Percentiles rank a stretch among this genome's conserved stretches.
Evolutionary conservation across 495 filamentous ascomycete genomes (phyloP).

Genomic region (Talaromyces nanjingensis): DNA sequence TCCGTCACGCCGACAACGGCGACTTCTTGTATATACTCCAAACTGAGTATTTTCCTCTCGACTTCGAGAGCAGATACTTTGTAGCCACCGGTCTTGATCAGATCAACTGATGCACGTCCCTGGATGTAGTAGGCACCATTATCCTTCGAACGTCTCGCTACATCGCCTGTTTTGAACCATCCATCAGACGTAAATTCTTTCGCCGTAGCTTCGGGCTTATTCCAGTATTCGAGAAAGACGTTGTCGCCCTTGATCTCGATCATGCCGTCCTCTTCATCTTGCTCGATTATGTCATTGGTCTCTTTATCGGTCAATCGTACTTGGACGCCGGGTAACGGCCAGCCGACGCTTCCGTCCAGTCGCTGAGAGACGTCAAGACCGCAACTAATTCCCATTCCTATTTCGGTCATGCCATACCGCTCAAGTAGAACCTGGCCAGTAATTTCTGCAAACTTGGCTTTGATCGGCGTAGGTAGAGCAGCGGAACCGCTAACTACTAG

Average conservation of each 20-base stretch:
- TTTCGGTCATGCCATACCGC: conserved; percentile 43
- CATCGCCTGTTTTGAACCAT: conserved; percentile 45
- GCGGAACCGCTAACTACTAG: conserved; percentile 37
- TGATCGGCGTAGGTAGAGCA: conserved; percentile 37
- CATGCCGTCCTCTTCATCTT: conserved; percentile 34
- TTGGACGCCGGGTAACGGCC: conserved; percentile 36
- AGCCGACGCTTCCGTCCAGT: conserved; percentile 40
- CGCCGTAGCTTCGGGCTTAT: conserved; percentile 32
- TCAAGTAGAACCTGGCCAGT: conserved; percentile 36
- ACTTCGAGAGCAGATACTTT: conserved; percentile 41
- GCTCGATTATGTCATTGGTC: conserved; percentile 26
- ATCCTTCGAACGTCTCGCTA: conserved; percentile 27
- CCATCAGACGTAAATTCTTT: conserved; percentile 38
- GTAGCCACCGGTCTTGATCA: conserved; percentile 42
- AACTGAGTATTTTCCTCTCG: conserved; percentile 34
- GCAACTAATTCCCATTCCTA: conserved; percentile 39
- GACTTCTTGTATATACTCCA: conserved; percentile 32
- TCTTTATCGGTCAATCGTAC: conserved; percentile 36
- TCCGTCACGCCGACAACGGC: conserved; percentile 36
- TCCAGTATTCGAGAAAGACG: conserved; percentile 40
- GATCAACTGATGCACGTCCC: conserved; percentile 37
- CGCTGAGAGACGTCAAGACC: conserved; percentile 29
- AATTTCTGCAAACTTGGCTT: conserved; percentile 34
- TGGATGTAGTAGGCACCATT: conserved; percentile 38
- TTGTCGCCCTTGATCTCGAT: conserved; percentile 39